Base-by-base conservation (phyloP, 768 basidiomycete species). In the Neoboletus magnificus region DNA sequence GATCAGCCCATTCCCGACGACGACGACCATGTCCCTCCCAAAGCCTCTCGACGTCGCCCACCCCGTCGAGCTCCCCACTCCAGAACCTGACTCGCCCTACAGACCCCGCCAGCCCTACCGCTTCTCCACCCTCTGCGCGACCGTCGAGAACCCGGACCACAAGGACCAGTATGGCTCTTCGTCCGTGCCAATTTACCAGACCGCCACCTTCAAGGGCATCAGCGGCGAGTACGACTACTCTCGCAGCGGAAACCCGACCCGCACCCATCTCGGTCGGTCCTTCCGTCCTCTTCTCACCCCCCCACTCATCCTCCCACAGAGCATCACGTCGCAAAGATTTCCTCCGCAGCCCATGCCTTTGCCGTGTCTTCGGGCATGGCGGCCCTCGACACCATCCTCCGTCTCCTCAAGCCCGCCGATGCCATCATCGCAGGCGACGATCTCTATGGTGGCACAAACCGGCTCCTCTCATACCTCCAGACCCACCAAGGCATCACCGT, bases 341-440 rank as follows among this genome's bases (percentile, higher is more conserved):
- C 95, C 33, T 91, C 90, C 29, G 93, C 95, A 7, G 77, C 78
- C 5, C 86, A 96, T 80, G 92, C 93, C 1, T 91, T 96, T 68
- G 83, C 87, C 20, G 92, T 99, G 5, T 91, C 93, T 6, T 98
- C 96, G 5, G 97, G 97, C 51, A 99, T 99, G 97, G 94, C 96
- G 18, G 94, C 95, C 3, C 82, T 98, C 40, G 97, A 99, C 72
- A 84, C 93, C 50, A 98, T 99, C 64, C 81, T 97, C 46, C 89
- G 97, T 47, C 71, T 98, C 29, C 84, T 98, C 63, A 96, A 95
- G 73, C 93, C 96, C 5, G 92, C 92, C n/a, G 89, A 93, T 72
- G 91, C 94, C 70, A 82, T 99, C 58, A 88, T 99, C 62, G 93
- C 97, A 4, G 94, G 95, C 27, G 96, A 98, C 70, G 96, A 99